Base-by-base conservation (phyloP, 2,329 filamentous ascomycete genomes). In the Aphanocladium album region DNA sequence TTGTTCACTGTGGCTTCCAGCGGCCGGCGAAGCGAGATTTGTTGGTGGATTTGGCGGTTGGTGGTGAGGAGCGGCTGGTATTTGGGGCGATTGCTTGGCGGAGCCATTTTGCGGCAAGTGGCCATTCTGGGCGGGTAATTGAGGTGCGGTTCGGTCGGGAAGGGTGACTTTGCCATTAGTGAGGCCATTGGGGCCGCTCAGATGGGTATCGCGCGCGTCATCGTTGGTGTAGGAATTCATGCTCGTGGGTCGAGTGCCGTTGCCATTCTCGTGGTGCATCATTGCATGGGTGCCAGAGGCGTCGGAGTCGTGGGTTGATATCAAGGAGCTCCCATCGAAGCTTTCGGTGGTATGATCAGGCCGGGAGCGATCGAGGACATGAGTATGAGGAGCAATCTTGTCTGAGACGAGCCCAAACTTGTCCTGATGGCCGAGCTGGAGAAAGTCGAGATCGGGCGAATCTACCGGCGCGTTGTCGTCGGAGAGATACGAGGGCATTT, bases 161-260 rank as follows among this genome's bases (percentile, higher is more conserved):
- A 56, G 50, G 19, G 46, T 49, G 4, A 49, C 14, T 23, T 51
- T 57, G 61, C 66, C 67, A 45, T 64, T 57, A n/a, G 49, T 21
- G 30, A 57, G 17, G 51, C 54, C 21, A 33, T 64, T 57, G 45
- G 56, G 6, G 45, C 14, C n/a, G 35, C 43, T 39, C 19, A 21
- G 11, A 4, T 35, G 23, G 5, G 50, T 57, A 19, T 65, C 60
- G 50, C 64, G 63, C 57, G 63, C 53, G 49, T 71, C 70, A 47
- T 73, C 71, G 70, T 87, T 86, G 66, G 82, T 80, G 69, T 84
- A 69, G 41, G 83, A 80, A 72, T 79, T 83, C 75, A 87, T 83
- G 74, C 81, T 87, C 69, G 83, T 81, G 6, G 75, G 73, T 51
- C 71, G 70, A 62, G 75, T 65, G 46, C 66, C 67, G 65, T 69